Evolutionary conservation across 2,329 filamentous ascomycete genomes (phyloP).

Genomic region (Drechslera avenae): DNA sequence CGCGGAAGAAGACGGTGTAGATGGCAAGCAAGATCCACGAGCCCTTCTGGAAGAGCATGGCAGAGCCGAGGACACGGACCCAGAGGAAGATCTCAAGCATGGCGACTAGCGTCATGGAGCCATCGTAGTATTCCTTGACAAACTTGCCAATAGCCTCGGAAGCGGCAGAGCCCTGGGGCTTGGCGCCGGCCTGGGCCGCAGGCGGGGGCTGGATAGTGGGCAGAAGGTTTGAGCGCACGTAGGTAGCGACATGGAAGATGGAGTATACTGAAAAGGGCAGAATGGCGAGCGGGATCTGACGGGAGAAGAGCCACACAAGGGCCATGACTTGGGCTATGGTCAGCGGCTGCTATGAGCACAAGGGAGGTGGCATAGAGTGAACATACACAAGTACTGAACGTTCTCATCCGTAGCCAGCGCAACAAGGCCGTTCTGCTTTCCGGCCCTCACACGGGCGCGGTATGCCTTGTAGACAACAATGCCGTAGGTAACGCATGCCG

Average conservation of each 20-base stretch:
- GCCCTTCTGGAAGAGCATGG: constrained; percentile 84
- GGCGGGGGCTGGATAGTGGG: constrained; percentile 78
- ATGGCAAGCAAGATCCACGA: constrained; percentile 85
- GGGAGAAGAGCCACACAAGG: constrained; percentile 89
- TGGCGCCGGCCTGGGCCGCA: constrained; percentile 57
- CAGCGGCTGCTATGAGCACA: constrained; percentile 23
- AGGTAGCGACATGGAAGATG: constrained; percentile 96
- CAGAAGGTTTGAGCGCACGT: constrained; percentile 90
- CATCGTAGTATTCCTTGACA: constrained; percentile 97
- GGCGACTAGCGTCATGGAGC: constrained; percentile 91
- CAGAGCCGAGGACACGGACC: constrained; percentile 79
- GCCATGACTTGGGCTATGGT: constrained; percentile 75
- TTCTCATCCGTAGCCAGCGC: constrained; percentile 87
- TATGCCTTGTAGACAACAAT: constrained; percentile 99
- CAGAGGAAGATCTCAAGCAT: constrained; percentile 86
- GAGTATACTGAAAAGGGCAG: constrained; percentile 97
- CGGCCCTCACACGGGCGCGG: constrained; percentile 79
- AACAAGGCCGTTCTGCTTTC: constrained; percentile 67
- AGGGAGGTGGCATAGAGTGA: not conserved
- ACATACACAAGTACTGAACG: constrained; percentile 92
- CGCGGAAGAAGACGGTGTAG: constrained; percentile 92
- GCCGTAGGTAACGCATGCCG: constrained; percentile 90
- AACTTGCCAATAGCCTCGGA: constrained; percentile 88
- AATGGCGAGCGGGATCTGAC: constrained; percentile 87
- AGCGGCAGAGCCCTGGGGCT: constrained; percentile 64